Conservation (phyloP, 208 protist species). For the Naegleria fowleri region DNA sequence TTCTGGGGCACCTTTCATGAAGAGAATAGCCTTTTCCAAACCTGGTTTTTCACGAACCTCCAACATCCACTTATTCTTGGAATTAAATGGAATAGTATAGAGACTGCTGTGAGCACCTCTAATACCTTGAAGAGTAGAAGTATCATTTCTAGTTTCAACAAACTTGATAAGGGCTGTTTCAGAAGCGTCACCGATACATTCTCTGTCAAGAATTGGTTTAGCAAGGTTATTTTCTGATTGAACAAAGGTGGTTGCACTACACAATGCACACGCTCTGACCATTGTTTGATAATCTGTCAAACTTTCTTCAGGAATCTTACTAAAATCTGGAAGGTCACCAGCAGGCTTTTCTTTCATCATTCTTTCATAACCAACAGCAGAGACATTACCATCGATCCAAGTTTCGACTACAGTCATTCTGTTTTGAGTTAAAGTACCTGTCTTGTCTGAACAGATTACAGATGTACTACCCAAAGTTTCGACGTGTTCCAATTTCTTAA, state of each 20-base stretch:
- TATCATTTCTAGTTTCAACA: background rate
- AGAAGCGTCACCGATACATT: slow-evolving; percentile 9
- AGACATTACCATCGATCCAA: slow-evolving; percentile 17
- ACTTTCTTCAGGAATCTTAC: background rate
- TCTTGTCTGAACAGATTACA: slow-evolving; percentile 74
- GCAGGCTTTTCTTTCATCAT: background rate
- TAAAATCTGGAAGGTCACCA: background rate
- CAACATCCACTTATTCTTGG: slow-evolving; percentile 62
- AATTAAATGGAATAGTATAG: slow-evolving; percentile 69
- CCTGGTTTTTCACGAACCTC: slow-evolving; percentile 30
- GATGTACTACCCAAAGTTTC: slow-evolving; percentile 76
- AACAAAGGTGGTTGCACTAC: background rate
- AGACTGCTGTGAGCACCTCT: background rate
- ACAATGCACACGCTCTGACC: background rate
- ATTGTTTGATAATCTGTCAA: background rate
- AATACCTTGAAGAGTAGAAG: background rate
- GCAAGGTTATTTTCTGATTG: background rate
- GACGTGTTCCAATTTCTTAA: slow-evolving; percentile 65
- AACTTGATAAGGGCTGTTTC: slow-evolving; percentile 15
- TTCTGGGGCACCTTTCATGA: slow-evolving; percentile 68
- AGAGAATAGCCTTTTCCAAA: slow-evolving; percentile 25
- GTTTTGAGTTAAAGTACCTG: slow-evolving; percentile 77
- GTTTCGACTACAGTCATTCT: slow-evolving; percentile 53
- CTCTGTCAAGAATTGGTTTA: slow-evolving; percentile 16
- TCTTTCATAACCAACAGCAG: background rate